phyloP scores from a whole-genome alignment of 2,329 filamentous ascomycete species.

The Aspergillus sp. region DNA sequence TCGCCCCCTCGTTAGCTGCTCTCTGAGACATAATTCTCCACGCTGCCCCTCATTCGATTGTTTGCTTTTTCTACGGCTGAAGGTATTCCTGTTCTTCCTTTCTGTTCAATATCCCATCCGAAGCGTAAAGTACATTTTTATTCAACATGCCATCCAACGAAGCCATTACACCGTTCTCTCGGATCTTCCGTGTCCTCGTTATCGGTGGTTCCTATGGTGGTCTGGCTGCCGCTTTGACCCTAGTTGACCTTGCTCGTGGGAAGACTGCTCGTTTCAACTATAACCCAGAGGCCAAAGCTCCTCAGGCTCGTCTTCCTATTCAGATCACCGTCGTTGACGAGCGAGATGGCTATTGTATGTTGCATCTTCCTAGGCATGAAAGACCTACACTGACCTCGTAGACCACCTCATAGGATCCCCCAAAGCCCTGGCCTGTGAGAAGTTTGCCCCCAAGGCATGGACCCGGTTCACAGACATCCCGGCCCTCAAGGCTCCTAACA shows the following conservation, averaged over 20 bases:
- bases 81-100: neutral
- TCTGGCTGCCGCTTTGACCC: constrained; percentile 58
- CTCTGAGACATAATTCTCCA: neutral
- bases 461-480: constrained; percentile 61
- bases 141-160: constrained; percentile 22
- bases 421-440: constrained; percentile 58
- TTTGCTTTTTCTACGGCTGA: neutral
- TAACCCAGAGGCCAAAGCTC: constrained; percentile 15
- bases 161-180: constrained; percentile 13
- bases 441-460: constrained; percentile 64
- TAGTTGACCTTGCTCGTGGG: constrained; percentile 60
- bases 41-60: neutral
- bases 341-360: constrained; percentile 71
- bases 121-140: neutral
- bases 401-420: constrained; percentile 72
- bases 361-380: neutral
- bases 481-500: constrained; percentile 55
- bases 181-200: constrained; percentile 52
- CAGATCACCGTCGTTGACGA: constrained; percentile 71
- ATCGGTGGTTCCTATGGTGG: constrained; percentile 69
- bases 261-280: constrained; percentile 40
- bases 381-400: constrained; percentile 24
- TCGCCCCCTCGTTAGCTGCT: no score
- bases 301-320: constrained; percentile 46
- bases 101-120: neutral